Base-by-base conservation (phyloP, 2,329 filamentous ascomycete species). In the Ascocoryne sarcoides region DNA sequence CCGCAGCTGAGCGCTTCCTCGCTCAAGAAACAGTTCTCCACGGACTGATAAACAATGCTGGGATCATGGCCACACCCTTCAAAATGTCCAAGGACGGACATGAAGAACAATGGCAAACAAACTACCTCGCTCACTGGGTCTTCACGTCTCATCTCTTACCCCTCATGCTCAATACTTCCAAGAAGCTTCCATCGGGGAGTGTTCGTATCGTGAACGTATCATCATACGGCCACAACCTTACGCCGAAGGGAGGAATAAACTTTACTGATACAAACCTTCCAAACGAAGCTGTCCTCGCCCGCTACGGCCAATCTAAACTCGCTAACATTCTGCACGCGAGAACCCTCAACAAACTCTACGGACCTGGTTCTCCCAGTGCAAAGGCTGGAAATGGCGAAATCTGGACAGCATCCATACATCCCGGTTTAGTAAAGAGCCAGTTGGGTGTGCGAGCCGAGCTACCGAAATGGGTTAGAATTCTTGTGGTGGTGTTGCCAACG, bases 251-350 rank as follows among this genome's bases (percentile, higher is more conserved):
- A 8, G 49, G 51, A 5, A 53, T 53, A 37, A 48, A 51, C 28
- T 52, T 54, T 21, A 32, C 29, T 0, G 49, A 51, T 20, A 21
- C 37, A 9, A 42, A 43, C 4, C 55, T 60, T 39, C 58, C 58
- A 42, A 58, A 64, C 44, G 50, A 52, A 15, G 54, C 58, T 5
- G n/a, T 45, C 39, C 61, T 51, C 62, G 54, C 58, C 40, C 59
- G 64, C 12, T 70, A 70, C 51, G 65, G 63, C n/a, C 65, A 68
- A 51, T 60, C 57, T 50, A 70, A 70, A 52, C 62, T 68, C 5
- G 65, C 62, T 39, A 69, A 69, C 40, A 55, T 69, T 16, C 54
- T 69, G 31, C 64, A 67, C 48, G 48, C 60, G n/a, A 60, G 54
- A 44, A 59, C 55, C 5, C 43, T 68, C 34, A 46, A 64, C 39